Evolutionary conservation across 1,284 basidiomycete genomes (phyloP).

Genomic region (Trichosporon coremiiforme): DNA sequence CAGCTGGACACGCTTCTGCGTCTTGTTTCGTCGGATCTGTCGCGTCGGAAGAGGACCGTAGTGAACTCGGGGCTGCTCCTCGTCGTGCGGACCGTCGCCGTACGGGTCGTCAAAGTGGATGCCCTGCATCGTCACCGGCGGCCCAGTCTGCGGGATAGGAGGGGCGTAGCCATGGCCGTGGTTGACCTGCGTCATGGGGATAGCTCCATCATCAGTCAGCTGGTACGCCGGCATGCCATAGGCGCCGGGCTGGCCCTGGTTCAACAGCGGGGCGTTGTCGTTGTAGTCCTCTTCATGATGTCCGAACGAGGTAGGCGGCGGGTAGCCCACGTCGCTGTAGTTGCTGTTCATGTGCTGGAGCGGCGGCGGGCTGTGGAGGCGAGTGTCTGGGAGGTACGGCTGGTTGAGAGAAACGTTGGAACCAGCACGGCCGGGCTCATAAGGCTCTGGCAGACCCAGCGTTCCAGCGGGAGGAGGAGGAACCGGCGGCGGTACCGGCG

Average conservation of each 20-base stretch:
- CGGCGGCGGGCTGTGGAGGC: constrained; percentile 47
- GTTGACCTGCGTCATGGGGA: constrained; percentile 18
- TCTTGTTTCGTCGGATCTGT: constrained; percentile 82
- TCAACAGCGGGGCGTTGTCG: constrained; percentile 47
- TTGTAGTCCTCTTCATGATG: constrained; percentile 44
- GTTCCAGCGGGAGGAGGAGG: constrained; percentile 12
- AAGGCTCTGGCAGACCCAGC: constrained; percentile 10
- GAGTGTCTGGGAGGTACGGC: constrained; percentile 37
- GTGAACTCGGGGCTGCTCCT: constrained; percentile 55
- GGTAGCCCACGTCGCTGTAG: constrained; percentile 11
- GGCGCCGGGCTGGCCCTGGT: constrained; percentile 40
- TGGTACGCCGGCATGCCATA: constrained; percentile 21
- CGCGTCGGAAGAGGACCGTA: constrained; percentile 85
- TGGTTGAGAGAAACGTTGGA: constrained; percentile 15
- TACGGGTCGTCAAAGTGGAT: constrained; percentile 30
- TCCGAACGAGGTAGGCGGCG: constrained; percentile 2
- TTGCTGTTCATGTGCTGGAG: constrained; percentile 29
- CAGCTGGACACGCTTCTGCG: constrained; percentile 85
- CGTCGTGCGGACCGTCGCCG: constrained; percentile 31
- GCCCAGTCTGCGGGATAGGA: constrained; percentile 4
- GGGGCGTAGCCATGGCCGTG: constrained; percentile 26
- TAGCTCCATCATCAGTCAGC: constrained; percentile 13
- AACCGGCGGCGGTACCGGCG: constrained; percentile 18
- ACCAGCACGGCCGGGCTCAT: constrained; percentile 13
- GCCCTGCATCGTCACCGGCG: constrained; percentile 14